A percentile compares a stretch with the other conserved stretches of the same genome.
Evolutionary conservation across 2,329 filamentous ascomycete species (phyloP).

Genomic region (Beauveria rudraprayagi): DNA sequence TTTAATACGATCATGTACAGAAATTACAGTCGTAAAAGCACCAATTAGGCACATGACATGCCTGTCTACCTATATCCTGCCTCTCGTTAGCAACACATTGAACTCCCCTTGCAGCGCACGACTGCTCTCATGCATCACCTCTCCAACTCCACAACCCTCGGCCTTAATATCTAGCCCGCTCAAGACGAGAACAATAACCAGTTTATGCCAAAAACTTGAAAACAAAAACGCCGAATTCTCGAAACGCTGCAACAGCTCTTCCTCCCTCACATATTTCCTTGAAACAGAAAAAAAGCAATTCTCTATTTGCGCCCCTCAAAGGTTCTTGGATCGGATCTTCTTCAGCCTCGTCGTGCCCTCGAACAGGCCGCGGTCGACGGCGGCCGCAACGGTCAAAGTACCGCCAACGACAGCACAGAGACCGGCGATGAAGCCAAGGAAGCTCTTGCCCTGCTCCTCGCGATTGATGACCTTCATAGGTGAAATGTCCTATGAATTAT

Average conservation of each 20-base stretch:
- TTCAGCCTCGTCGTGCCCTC: constrained; percentile 78
- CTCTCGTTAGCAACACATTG: not conserved
- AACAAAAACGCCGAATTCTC: constrained; percentile 4
- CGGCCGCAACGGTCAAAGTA: constrained; percentile 90
- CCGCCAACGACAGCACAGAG: constrained; percentile 92
- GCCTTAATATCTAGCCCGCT: not conserved
- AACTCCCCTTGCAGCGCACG: not conserved
- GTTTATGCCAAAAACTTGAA: not conserved
- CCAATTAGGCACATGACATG: not conserved
- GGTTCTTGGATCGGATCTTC: constrained; percentile 68
- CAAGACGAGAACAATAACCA: not conserved
- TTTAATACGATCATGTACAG: too few species aligned
- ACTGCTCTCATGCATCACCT: not conserved
- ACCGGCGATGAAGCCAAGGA: constrained; percentile 86
- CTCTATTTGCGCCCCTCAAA: constrained; percentile 27
- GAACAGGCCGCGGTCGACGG: constrained; percentile 83
- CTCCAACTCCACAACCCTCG: not conserved
- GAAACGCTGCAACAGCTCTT: not conserved
- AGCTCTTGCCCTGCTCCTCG: constrained; percentile 80
- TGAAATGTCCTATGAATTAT: constrained; percentile 68
- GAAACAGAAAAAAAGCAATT: not conserved
- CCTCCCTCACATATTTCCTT: not conserved
- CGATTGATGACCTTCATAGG: constrained; percentile 99
- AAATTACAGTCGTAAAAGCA: not conserved
- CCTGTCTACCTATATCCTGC: not conserved